phyloP scores from a whole-genome alignment of 257 asterid species.

The Solanum pinnatisectum region DNA sequence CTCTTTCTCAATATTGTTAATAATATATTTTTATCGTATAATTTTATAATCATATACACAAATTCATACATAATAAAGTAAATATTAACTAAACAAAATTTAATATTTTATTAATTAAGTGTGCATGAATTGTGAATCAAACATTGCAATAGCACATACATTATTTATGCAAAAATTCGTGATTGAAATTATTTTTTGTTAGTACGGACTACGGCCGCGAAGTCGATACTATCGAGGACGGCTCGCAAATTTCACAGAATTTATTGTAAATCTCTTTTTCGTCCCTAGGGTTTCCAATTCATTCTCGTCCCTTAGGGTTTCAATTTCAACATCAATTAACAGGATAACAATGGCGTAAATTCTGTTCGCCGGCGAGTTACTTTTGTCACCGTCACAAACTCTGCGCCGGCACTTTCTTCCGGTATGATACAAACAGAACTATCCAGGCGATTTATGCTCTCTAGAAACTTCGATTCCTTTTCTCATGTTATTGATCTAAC shows the following conservation, averaged over 20 bases:
- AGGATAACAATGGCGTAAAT: not conserved
- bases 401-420: not conserved
- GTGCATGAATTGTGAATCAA: not conserved
- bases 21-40: not conserved
- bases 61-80: not conserved
- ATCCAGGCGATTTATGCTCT: not conserved
- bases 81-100: not conserved
- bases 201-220: not conserved
- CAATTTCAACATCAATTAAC: not conserved
- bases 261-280: not conserved
- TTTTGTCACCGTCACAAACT: not conserved
- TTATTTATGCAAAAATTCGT: not conserved
- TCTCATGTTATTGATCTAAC: not conserved
- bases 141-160: not conserved
- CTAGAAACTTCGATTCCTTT: not conserved
- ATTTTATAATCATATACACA: not conserved
- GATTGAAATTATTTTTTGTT: not conserved
- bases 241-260: not conserved
- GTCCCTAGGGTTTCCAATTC: not conserved
- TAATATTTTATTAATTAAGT: not conserved
- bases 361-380: not conserved
- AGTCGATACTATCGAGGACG: not conserved
- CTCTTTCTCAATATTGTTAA: not conserved
- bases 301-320: not conserved
- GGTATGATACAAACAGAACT: not conserved